Percentiles rank a stretch among this genome's conserved stretches.
Evolutionary conservation across 1,284 basidiomycete species (phyloP).

Genomic region (Microbotryomycetes sp.): DNA sequence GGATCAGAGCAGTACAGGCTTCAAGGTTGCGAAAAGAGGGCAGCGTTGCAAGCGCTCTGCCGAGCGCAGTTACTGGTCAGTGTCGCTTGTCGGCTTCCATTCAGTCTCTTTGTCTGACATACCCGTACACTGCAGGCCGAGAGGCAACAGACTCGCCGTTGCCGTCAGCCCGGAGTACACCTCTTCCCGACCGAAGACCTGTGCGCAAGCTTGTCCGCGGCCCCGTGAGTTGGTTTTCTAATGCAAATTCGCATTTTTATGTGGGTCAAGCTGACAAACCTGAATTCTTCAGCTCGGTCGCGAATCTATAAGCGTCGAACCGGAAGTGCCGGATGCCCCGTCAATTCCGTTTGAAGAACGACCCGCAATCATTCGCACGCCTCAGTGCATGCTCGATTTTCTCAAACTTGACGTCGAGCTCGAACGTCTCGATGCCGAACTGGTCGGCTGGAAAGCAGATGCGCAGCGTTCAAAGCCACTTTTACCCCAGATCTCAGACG

Average conservation of each 20-base stretch:
- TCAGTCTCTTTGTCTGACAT: background rate
- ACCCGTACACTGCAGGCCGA: slow-evolving; percentile 3
- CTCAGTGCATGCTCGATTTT: slow-evolving; percentile 56
- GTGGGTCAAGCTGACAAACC: background rate
- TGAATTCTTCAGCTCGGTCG: background rate
- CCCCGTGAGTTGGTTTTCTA: background rate
- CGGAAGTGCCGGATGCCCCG: background rate
- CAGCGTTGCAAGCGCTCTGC: slow-evolving; percentile 5
- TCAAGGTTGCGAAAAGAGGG: background rate
- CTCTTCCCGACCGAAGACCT: background rate
- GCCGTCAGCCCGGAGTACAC: slow-evolving; percentile 4
- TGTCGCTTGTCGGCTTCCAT: background rate
- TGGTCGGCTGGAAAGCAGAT: slow-evolving; percentile 6
- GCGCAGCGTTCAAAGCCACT: background rate
- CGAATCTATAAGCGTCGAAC: background rate
- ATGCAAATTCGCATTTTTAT: too few species aligned
- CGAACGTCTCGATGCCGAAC: slow-evolving; percentile 13
- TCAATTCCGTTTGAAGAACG: slow-evolving; percentile 38
- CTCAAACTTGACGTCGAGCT: slow-evolving; percentile 25
- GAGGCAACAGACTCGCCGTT: slow-evolving; percentile 21
- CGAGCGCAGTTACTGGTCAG: slow-evolving; percentile 21
- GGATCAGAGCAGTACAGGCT: slow-evolving; percentile 7
- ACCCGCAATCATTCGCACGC: slow-evolving; percentile 67
- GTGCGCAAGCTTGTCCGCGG: slow-evolving; percentile 13
- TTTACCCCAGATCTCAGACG: background rate